Percentiles rank a stretch among this genome's conserved stretches.
Conservation (phyloP, 2,329 filamentous ascomycete species). For the Trichoderma koningii region DNA sequence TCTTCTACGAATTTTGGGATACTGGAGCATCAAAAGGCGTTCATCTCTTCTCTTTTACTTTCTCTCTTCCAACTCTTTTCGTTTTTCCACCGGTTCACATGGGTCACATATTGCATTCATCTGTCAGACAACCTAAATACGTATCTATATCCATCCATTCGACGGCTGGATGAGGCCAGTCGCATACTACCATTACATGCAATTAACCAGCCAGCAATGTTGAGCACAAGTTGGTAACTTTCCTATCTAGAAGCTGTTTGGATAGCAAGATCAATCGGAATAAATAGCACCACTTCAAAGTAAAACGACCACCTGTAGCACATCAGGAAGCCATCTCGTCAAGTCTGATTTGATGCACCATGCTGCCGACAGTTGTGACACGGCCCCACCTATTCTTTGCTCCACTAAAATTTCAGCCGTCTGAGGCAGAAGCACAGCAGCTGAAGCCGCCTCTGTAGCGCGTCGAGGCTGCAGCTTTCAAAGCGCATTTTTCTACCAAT, state of each 20-base stretch:
- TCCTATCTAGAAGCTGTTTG: not conserved
- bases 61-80: not conserved
- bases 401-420: constrained; percentile 23
- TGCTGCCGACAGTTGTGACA: not conserved
- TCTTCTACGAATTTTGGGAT: not conserved
- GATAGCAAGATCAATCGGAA: not conserved
- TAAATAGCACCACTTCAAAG: not conserved
- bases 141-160: not conserved
- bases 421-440: constrained; percentile 2
- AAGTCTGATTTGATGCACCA: no score
- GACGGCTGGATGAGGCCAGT: not conserved
- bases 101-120: not conserved
- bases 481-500: not conserved
- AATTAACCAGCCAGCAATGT: not conserved
- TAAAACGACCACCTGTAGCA: not conserved
- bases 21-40: constrained; percentile 16
- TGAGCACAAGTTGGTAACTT: constrained; percentile 1
- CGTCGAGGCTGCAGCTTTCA: constrained; percentile 6
- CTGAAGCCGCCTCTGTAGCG: constrained; percentile 2
- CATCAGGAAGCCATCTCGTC: not conserved
- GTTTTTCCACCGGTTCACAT: no score
- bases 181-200: not conserved
- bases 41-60: not conserved
- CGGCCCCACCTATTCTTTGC: not conserved
- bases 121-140: not conserved